Base-by-base conservation (phyloP, 208 protist species). In the Leishmania guyanensis region DNA sequence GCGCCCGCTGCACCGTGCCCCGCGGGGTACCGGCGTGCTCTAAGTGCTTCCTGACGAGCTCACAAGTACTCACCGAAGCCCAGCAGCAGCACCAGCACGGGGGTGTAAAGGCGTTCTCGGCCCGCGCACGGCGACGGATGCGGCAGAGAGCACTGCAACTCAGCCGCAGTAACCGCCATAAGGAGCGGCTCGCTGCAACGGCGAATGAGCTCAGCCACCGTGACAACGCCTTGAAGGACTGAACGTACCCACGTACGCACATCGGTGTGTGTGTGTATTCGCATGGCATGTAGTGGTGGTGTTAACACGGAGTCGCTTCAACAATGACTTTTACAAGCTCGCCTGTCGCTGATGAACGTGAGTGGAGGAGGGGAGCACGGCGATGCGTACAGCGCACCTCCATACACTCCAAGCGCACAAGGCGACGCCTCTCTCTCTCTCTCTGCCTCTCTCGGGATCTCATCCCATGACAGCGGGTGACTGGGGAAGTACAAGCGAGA, bases 1-100 rank as follows among this genome's bases (percentile, higher is more conserved):
- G 87, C 17, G 66, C 89, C 20, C 93, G 93, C 65, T 96, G 93
- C 68, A 70, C 88, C 16, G 71, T 95, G 8, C 88, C 86, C 33
- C 72, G 33, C 39, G 86, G 86, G 12, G 77, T 70, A 12, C 84
- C 84, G 1, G 93, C 93, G n/a, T 96, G 93, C 65, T 87, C 90
- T 12, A 96, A 96, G 78, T 96, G 93, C 74, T 84, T 92, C 53
- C 80, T 89, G 22, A 88, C 69, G 22, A 70, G 70, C 22, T 80
- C 75, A 53, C 86, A 84, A 66, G 71, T 81, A 70, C 76, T 83
- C 14, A 53, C 73, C 3, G 77, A 80, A n/a, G 86, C 71, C 33
- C 79, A 79, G 70, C 81, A 50, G 43, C 77, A 80, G 54, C n/a
- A 46, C 4, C 64, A 77, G 51, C 14, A 39, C 36, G 8, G 51